These are phyloP conservation scores for Neonectria punicea DNA, from an alignment of 2,329 filamentous ascomycete species.

Conservation along the genomic window DNA sequence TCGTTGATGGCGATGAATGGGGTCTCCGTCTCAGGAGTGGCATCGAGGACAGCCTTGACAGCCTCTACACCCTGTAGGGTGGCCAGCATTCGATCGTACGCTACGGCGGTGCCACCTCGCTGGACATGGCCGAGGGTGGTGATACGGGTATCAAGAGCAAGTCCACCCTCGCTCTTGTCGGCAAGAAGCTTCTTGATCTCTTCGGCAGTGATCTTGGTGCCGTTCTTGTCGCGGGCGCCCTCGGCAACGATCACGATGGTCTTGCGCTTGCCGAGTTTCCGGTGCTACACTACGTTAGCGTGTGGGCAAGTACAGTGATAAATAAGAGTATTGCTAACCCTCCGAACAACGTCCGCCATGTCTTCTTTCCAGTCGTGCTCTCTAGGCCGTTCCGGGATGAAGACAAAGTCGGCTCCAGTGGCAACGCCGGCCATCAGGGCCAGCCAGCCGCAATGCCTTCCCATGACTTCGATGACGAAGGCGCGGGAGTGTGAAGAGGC, in stretches of 20 bases:
- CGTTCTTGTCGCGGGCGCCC: slow-evolving; percentile 85
- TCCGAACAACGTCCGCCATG: slow-evolving; percentile 82
- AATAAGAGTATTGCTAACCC: slow-evolving; percentile 59
- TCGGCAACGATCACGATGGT: slow-evolving; percentile 98
- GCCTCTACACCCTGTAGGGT: slow-evolving; percentile 96
- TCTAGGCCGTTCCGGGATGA: slow-evolving; percentile 94
- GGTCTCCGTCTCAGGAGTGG: slow-evolving; percentile 87
- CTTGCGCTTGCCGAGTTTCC: slow-evolving; percentile 89
- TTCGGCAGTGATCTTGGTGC: slow-evolving; percentile 83
- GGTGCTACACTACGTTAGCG: slow-evolving; percentile 68
- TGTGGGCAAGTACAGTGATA: not conserved
- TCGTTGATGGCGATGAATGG: slow-evolving; percentile 97
- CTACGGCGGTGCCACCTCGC: slow-evolving; percentile 89
- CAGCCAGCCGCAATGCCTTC: slow-evolving; percentile 96
- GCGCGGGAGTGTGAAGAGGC: slow-evolving; percentile 93
- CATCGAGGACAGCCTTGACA: slow-evolving; percentile 89
- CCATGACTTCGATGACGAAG: slow-evolving; percentile 99
- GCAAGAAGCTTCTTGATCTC: slow-evolving; percentile 92
- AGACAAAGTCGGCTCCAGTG: slow-evolving; percentile 95
- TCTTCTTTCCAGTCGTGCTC: slow-evolving; percentile 88
- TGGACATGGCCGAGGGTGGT: slow-evolving; percentile 98
- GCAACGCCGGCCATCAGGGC: slow-evolving; percentile 96
- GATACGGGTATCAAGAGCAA: slow-evolving; percentile 90
- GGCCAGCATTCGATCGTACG: slow-evolving; percentile 92
- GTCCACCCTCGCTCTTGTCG: slow-evolving; percentile 69